A percentile compares a stretch with the other conserved stretches of the same genome.
phyloP scores from a whole-genome alignment of 371 early-diverging fungal species.

The Choanephora cucurbitarum region DNA sequence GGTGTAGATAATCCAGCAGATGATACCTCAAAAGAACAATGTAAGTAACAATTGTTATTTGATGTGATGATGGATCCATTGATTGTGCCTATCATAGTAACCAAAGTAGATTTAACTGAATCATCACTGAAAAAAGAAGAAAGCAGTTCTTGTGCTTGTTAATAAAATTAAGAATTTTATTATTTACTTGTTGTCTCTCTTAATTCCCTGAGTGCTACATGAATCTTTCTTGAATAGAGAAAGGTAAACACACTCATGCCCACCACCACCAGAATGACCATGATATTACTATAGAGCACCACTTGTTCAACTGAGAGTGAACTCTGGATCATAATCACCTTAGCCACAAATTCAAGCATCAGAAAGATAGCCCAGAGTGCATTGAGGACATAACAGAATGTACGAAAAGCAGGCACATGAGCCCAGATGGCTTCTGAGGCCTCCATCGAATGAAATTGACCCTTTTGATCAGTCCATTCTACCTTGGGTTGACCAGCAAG shows the following conservation, averaged over 20 bases:
- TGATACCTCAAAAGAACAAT: slow-evolving; percentile 39
- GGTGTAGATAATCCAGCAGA: slow-evolving; percentile 75
- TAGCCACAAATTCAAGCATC: slow-evolving; percentile 40
- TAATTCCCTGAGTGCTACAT: too few relatives aligned
- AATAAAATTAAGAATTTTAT: too few relatives aligned
- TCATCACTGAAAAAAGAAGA: slow-evolving; percentile 37
- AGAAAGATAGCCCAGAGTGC: slow-evolving; percentile 34
- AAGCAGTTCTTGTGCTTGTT: slow-evolving; percentile 46
- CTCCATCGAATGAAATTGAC: slow-evolving; percentile 5
- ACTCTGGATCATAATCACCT: slow-evolving; percentile 38
- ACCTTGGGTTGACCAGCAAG: background rate
- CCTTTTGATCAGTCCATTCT: slow-evolving; percentile 9
- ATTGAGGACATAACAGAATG: slow-evolving; percentile 24
- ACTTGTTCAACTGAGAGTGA: slow-evolving; percentile 25
- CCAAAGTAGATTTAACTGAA: slow-evolving; percentile 49
- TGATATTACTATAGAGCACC: slow-evolving; percentile 37
- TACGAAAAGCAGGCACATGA: slow-evolving; percentile 4
- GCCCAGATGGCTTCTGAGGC: slow-evolving; percentile 21
- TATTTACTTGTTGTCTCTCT: too few relatives aligned
- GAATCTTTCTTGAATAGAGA: slow-evolving; percentile 4
- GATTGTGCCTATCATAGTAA: slow-evolving; percentile 43
- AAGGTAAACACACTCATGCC: slow-evolving; percentile 21
- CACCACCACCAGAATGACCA: slow-evolving; percentile 19
- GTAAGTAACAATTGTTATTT: too few relatives aligned
- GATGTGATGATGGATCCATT: too few relatives aligned